phyloP scores from a whole-genome alignment of 2,329 filamentous ascomycete genomes.

The Arthrobotrys entomopaga region DNA sequence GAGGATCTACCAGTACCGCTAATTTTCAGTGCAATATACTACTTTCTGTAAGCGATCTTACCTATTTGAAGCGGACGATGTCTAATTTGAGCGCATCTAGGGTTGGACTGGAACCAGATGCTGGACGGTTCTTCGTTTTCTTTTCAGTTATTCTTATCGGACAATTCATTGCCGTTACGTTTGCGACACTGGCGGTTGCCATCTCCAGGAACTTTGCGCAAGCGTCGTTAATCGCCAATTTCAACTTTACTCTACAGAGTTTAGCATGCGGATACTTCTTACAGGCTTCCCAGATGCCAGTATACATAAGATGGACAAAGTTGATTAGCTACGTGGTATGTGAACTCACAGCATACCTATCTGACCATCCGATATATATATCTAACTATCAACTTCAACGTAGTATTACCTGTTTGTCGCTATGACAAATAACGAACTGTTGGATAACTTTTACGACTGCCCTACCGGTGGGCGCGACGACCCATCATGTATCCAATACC shows the following conservation, averaged over 20 bases:
- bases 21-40: conserved; percentile 66
- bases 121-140: conserved; percentile 75
- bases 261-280: conserved; percentile 82
- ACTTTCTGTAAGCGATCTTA: conserved; percentile 28
- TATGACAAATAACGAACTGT: conserved; percentile 77
- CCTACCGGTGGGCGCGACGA: conserved; percentile 71
- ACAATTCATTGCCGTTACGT: conserved; percentile 78
- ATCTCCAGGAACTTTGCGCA: conserved; percentile 74
- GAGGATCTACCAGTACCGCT: conserved; percentile 79
- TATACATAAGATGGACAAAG: conserved; percentile 83
- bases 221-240: conserved; percentile 76
- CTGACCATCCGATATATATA: no score
- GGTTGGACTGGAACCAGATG: conserved; percentile 75
- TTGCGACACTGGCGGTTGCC: conserved; percentile 75
- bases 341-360: neutral
- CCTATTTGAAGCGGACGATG: neutral
- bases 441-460: conserved; percentile 77
- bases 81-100: conserved; percentile 66
- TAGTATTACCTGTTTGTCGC: conserved; percentile 79
- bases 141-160: conserved; percentile 74
- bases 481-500: conserved; percentile 75
- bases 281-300: conserved; percentile 75
- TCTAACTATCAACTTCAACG: no score
- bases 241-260: conserved; percentile 77
- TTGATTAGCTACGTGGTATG: conserved; percentile 71